Evolutionary conservation across 2,329 filamentous ascomycete species (phyloP).

Genomic region (Periconia macrospinosa): DNA sequence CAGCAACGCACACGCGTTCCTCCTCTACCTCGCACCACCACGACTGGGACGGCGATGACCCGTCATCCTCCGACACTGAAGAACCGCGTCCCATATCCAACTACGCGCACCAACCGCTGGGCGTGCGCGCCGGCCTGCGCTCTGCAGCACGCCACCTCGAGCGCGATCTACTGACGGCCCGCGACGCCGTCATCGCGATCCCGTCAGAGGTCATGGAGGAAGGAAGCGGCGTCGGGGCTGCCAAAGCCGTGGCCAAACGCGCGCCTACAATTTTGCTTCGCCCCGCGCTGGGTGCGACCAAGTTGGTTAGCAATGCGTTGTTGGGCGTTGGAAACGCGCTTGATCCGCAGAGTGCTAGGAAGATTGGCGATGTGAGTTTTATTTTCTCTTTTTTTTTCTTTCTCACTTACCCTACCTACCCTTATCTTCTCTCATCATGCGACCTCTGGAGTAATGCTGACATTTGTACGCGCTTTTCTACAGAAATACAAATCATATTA

Average conservation of each 20-base stretch:
- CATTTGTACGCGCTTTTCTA: neutral
- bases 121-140: conserved; percentile 81
- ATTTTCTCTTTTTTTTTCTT: neutral
- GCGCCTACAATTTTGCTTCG: conserved; percentile 92
- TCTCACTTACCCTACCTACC: neutral
- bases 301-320: conserved; percentile 84
- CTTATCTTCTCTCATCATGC: neutral
- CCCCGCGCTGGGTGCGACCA: conserved; percentile 86
- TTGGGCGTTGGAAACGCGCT: conserved; percentile 91
- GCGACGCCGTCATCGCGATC: conserved; percentile 92
- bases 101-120: conserved; percentile 92
- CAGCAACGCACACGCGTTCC: conserved; percentile 13
- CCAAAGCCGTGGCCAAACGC: conserved; percentile 73
- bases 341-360: conserved; percentile 78
- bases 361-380: conserved; percentile 82
- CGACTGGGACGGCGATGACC: conserved; percentile 58
- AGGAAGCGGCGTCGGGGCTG: conserved; percentile 76
- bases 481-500: conserved; percentile 39
- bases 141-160: conserved; percentile 82
- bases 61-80: conserved; percentile 66
- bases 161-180: conserved; percentile 81
- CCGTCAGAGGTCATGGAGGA: conserved; percentile 90
- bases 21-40: conserved; percentile 14
- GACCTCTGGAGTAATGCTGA: conserved; percentile 1
- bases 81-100: conserved; percentile 80